Base-by-base conservation (phyloP, 2,329 filamentous ascomycete species). In the Colletotrichum siamense region DNA sequence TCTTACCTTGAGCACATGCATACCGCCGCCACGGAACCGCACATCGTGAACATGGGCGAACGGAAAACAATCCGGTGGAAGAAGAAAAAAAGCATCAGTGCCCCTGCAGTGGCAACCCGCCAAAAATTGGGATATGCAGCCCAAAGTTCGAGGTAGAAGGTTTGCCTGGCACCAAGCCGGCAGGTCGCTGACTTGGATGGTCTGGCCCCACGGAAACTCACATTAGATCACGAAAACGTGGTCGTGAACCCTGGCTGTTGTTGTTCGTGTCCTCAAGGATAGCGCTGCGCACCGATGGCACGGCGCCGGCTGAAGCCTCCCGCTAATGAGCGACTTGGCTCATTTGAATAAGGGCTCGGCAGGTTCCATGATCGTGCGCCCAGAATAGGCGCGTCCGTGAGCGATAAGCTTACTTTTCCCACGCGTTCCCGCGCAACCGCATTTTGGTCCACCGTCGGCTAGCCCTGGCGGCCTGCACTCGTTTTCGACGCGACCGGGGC, bases 261-360 rank as follows among this genome's bases (percentile, higher is more conserved):
- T n/a, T 32, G 64, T 18, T 39, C 55, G n/a, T 64, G 61, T 32
- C 71, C 24, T 39, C 36, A 9, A 62, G 63, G 61, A 64, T 73
- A 76, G 73, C 34, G 70, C 26, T 70, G 70, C 39, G 63, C 70
- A 68, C 71, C 57, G 64, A 59, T 73, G 44, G 24, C 62, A 55
- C 69, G 73, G 61, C 68, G 28, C 69, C 69, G 61, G n/a, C 57
- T 49, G 69, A 69, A 73, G 73, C 69, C 69, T 73, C 63, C 73
- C 73, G 73, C 73, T 73, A 75, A 57, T 32, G 26, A n/a, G 24
- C 62, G 36, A 18, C 49, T 22, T 65, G 59, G 55, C 22, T 24
- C 9, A 26, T 28, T 52, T 61, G 22, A 13, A 26, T 39, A 16
- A 36, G 26, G 22, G 12, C 59, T 75, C 28, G 18, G 24, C 6